A percentile compares a stretch with the other conserved stretches of the same genome.
These are phyloP conservation scores for Mimosa bimucronata DNA, from an alignment of 306 rosid genomes.

Conservation along the genomic window DNA sequence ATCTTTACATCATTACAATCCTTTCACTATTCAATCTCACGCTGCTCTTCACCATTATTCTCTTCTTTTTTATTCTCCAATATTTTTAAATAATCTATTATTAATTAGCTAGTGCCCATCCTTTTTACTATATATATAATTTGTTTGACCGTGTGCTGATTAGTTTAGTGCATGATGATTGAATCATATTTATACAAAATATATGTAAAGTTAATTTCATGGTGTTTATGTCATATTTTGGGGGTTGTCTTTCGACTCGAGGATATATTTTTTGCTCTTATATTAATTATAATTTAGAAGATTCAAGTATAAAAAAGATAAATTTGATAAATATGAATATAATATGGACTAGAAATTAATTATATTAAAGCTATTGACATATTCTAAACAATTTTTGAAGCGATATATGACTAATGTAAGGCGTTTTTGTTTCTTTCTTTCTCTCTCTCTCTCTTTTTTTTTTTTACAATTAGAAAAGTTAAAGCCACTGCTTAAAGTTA, in stretches of 20 bases:
- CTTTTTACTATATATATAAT: not conserved
- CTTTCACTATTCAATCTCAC: conserved; percentile 21
- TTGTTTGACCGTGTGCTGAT: not conserved
- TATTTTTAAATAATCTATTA: too few species aligned
- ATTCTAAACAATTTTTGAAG: not conserved
- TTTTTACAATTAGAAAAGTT: not conserved
- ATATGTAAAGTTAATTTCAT: not conserved
- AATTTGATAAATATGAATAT: not conserved
- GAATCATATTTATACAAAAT: not conserved
- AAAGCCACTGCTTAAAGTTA: not conserved
- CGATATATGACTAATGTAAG: not conserved
- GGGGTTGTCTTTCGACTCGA: not conserved
- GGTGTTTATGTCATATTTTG: not conserved
- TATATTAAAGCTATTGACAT: not conserved
- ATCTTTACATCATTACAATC: not conserved
- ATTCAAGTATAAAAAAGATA: not conserved
- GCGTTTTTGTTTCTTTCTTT: not conserved
- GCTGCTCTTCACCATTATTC: conserved; percentile 6
- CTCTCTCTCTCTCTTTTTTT: too few species aligned
- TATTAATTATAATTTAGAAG: not conserved
- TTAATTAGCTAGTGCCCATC: not conserved
- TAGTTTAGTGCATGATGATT: not conserved
- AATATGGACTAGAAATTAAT: not conserved
- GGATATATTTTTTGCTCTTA: not conserved
- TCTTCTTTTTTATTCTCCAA: not conserved